Conservation (phyloP, 2,329 filamentous ascomycete species). For the Alternaria conjuncta region DNA sequence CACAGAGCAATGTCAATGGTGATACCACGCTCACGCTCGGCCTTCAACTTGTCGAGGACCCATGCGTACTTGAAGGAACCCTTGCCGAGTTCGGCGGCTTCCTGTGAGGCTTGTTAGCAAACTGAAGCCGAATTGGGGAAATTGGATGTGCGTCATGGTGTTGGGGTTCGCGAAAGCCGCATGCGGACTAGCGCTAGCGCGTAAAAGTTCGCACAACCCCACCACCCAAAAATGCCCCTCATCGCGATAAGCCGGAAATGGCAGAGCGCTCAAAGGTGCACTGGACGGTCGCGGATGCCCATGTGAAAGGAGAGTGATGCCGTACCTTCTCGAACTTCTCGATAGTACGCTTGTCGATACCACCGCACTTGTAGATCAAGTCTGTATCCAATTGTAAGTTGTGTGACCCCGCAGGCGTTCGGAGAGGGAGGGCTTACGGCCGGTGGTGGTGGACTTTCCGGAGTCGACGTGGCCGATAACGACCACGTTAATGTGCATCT, state of each 20-base stretch:
- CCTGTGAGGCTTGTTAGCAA: slow-evolving; percentile 63
- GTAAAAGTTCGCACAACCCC: slow-evolving; percentile 50
- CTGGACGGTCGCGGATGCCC: slow-evolving; percentile 14
- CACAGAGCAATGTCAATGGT: slow-evolving; percentile 99
- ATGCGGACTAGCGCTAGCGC: slow-evolving; percentile 44
- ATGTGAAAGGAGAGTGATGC: slow-evolving; percentile 27
- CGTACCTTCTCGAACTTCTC: slow-evolving; percentile 99
- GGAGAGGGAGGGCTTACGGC: slow-evolving; percentile 64
- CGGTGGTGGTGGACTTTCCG: slow-evolving; percentile 96
- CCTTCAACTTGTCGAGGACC: slow-evolving; percentile 99
- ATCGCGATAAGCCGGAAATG: slow-evolving; percentile 39
- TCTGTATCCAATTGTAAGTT: slow-evolving; percentile 62
- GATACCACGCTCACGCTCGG: slow-evolving; percentile 99
- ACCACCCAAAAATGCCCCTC: slow-evolving; percentile 49
- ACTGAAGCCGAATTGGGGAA: neutral
- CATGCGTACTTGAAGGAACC: slow-evolving; percentile 99
- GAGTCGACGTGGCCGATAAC: slow-evolving; percentile 99
- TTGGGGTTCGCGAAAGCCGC: slow-evolving; percentile 37
- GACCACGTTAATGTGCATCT: slow-evolving; percentile 93
- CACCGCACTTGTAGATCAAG: slow-evolving; percentile 99
- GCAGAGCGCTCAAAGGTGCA: slow-evolving; percentile 35
- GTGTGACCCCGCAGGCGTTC: slow-evolving; percentile 35
- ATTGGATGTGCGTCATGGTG: slow-evolving; percentile 41
- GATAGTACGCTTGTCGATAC: slow-evolving; percentile 99
- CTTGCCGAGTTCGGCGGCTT: slow-evolving; percentile 99